Evolutionary conservation across 805 yeast genomes (phyloP).

Genomic region (Maudiozyma bulderi): DNA sequence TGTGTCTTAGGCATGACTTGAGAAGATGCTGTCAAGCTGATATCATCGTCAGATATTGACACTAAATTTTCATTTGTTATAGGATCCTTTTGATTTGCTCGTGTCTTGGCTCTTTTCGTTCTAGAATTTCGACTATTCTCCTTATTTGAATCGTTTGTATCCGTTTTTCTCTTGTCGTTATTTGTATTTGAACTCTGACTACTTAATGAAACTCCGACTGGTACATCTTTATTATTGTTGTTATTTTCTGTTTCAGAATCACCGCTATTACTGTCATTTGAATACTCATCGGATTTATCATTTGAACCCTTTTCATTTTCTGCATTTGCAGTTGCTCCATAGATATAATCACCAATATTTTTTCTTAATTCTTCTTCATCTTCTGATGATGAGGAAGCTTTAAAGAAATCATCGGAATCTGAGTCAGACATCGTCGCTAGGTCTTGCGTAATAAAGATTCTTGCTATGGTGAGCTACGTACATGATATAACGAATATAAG

Average conservation of each 20-base stretch:
- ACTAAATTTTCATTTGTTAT: background rate
- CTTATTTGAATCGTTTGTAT: background rate
- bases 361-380: slow-evolving; percentile 1
- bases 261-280: background rate
- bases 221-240: background rate
- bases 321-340: background rate
- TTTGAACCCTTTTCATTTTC: background rate
- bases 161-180: background rate
- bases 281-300: background rate
- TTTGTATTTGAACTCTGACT: background rate
- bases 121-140: background rate
- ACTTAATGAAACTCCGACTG: background rate
- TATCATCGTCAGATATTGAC: background rate
- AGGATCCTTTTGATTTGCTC: background rate
- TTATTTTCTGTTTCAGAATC: background rate
- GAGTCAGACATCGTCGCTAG: background rate
- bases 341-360: background rate
- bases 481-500: too few relatives aligned
- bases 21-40: background rate
- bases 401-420: slow-evolving; percentile 9
- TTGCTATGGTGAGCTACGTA: too few relatives aligned
- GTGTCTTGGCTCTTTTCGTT: background rate
- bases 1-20: background rate
- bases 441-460: too few relatives aligned
- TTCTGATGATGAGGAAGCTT: slow-evolving; percentile 5